Conservation (phyloP, 495 filamentous ascomycete genomes). For the Opeltia flavorubescens region DNA sequence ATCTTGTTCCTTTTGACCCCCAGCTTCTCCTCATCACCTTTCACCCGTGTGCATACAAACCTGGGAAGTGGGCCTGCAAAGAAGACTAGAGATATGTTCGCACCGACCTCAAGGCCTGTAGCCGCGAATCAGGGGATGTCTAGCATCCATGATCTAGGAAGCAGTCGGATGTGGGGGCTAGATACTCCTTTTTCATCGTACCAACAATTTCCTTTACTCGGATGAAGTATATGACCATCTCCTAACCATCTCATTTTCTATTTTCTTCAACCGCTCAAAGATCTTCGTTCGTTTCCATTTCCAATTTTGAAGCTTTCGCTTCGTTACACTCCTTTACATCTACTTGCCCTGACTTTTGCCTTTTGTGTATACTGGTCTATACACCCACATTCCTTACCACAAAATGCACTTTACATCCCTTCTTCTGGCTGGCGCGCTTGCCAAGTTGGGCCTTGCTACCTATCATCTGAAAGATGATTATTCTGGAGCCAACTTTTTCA, state of each 20-base stretch:
- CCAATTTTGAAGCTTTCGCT: background rate
- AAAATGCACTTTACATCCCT: constrained; percentile 28
- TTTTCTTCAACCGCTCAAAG: background rate
- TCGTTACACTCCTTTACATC: background rate
- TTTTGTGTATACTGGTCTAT: background rate
- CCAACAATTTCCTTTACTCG: background rate
- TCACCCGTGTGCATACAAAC: background rate
- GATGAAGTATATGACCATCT: background rate
- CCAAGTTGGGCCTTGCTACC: constrained; percentile 27
- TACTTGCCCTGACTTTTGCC: constrained; percentile 1
- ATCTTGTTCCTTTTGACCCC: background rate
- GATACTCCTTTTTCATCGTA: background rate
- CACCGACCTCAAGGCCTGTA: background rate
- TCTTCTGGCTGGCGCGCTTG: constrained; percentile 29
- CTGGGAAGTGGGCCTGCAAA: background rate
- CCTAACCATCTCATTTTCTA: background rate
- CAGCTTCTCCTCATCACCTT: background rate
- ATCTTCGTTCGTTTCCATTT: background rate
- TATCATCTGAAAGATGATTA: constrained; percentile 38
- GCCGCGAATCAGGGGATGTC: background rate
- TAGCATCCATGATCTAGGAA: background rate
- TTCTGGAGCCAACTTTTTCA: constrained; percentile 32
- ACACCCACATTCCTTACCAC: constrained; percentile 1
- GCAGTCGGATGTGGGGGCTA: background rate
- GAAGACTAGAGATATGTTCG: background rate